Evolutionary conservation across 2,329 filamentous ascomycete species (phyloP).

Genomic region (Exophiala sp.): DNA sequence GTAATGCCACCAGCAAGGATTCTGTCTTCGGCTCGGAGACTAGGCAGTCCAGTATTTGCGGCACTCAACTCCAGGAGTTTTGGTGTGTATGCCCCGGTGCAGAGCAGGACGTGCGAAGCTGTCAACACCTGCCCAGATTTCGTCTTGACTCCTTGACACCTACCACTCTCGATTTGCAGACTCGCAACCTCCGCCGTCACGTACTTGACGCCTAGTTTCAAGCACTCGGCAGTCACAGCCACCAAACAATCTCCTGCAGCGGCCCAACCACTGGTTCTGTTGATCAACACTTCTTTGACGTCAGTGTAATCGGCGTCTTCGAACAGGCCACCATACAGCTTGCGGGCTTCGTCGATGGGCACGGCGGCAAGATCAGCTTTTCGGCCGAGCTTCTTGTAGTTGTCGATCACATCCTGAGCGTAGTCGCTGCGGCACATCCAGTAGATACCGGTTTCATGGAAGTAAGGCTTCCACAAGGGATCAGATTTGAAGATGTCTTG

Average conservation of each 20-base stretch:
- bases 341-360: constrained; percentile 52
- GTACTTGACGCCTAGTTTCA: constrained; percentile 59
- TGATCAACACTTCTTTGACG: constrained; percentile 59
- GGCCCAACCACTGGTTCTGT: constrained; percentile 60
- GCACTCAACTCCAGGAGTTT: constrained; percentile 47
- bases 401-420: constrained; percentile 47
- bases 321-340: constrained; percentile 57
- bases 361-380: constrained; percentile 46
- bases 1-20: constrained; percentile 49
- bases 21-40: constrained; percentile 50
- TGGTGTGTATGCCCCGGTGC: constrained; percentile 35
- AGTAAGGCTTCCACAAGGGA: constrained; percentile 42
- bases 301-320: constrained; percentile 58
- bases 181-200: constrained; percentile 51
- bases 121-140: constrained; percentile 28
- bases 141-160: constrained; percentile 34
- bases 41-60: constrained; percentile 28
- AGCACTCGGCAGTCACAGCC: constrained; percentile 51
- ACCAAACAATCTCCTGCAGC: constrained; percentile 58
- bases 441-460: constrained; percentile 52
- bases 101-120: constrained; percentile 31
- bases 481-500: constrained; percentile 34
- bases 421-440: constrained; percentile 47
- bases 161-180: constrained; percentile 47
- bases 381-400: constrained; percentile 50